Conservation (phyloP, 2,329 filamentous ascomycete species). For the Trichophyton equinum region DNA sequence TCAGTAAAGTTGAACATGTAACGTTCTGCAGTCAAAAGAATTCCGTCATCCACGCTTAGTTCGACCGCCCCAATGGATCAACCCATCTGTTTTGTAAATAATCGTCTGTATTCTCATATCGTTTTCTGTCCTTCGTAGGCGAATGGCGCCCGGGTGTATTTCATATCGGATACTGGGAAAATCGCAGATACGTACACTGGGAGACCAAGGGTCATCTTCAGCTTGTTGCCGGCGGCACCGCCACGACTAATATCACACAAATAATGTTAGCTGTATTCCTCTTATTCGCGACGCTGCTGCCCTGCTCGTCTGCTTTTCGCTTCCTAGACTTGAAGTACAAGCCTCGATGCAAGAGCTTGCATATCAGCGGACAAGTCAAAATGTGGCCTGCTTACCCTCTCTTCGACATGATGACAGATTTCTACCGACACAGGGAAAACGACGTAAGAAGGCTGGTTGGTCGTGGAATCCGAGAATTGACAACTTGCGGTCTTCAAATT, state of each 20-base stretch:
- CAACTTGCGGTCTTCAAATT: slow-evolving; percentile 4
- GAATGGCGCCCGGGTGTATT: neutral
- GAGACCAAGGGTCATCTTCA: slow-evolving; percentile 99
- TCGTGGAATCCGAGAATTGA: slow-evolving; percentile 8
- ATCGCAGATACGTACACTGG: slow-evolving; percentile 63
- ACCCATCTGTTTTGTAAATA: neutral
- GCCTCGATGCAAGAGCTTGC: neutral
- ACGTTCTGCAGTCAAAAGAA: neutral
- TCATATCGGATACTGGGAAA: neutral
- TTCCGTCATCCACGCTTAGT: neutral
- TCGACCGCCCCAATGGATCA: neutral
- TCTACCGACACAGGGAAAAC: slow-evolving; percentile 27
- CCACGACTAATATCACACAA: slow-evolving; percentile 41
- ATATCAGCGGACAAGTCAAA: neutral
- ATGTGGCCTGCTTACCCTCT: slow-evolving; percentile 32
- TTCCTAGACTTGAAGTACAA: neutral
- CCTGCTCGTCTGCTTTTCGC: neutral
- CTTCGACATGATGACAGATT: slow-evolving; percentile 39
- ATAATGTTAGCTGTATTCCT: slow-evolving; percentile 13
- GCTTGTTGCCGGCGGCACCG: slow-evolving; percentile 98
- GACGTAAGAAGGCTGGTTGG: slow-evolving; percentile 21
- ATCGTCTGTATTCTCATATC: no score
- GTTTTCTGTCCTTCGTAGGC: neutral
- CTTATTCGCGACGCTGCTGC: slow-evolving; percentile 11
- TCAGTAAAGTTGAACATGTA: neutral